Evolutionary conservation across 2,329 filamentous ascomycete species (phyloP).

Genomic region (Fonsecaea nubica): DNA sequence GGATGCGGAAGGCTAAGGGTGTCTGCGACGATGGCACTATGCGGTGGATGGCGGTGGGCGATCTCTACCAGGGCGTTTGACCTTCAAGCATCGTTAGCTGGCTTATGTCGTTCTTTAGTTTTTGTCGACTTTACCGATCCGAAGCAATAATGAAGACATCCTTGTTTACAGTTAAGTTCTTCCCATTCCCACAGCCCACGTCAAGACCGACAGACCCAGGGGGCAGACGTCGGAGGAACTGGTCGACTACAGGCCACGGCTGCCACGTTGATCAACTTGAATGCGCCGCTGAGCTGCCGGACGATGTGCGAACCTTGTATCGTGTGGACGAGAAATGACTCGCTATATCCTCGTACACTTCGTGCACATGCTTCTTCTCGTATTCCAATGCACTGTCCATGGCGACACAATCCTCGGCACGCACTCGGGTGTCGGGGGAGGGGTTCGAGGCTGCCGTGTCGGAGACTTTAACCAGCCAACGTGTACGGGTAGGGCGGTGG

Average conservation of each 20-base stretch:
- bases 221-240: slow-evolving; percentile 71
- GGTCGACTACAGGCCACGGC: slow-evolving; percentile 91
- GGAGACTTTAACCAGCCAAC: background rate
- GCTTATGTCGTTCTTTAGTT: background rate
- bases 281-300: background rate
- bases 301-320: slow-evolving; percentile 63
- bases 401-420: background rate
- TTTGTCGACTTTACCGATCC: slow-evolving; percentile 68
- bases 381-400: slow-evolving; percentile 57
- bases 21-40: slow-evolving; percentile 79
- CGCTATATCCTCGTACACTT: slow-evolving; percentile 74
- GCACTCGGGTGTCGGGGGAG: background rate
- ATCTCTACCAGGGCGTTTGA: slow-evolving; percentile 66
- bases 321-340: slow-evolving; percentile 59
- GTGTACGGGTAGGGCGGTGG: background rate
- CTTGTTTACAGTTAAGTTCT: slow-evolving; percentile 83
- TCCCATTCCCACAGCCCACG: slow-evolving; percentile 95
- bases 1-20: slow-evolving; percentile 83
- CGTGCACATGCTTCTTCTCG: slow-evolving; percentile 86
- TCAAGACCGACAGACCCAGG: slow-evolving; percentile 83
- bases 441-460: background rate
- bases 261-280: slow-evolving; percentile 44
- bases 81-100: slow-evolving; percentile 46
- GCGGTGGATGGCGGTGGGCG: slow-evolving; percentile 63
- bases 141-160: slow-evolving; percentile 81